Evolutionary conservation across 1,139 yeast species (phyloP), one percentile per base, ranked within the genome.

Genomic region (Pichia sp.): DNA sequence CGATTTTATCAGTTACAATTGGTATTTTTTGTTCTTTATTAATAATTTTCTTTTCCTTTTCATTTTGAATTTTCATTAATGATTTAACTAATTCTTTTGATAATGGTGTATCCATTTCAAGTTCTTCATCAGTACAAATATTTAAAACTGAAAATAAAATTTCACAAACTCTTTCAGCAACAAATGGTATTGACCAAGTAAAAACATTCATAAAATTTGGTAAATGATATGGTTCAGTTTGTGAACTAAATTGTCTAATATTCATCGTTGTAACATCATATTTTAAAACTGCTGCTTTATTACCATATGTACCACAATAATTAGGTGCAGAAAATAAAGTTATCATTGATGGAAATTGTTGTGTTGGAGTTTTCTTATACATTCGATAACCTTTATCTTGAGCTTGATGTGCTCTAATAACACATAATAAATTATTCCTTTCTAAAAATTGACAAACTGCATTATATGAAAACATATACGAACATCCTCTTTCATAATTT

Each of bases 161-260:
- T 63, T 92, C 97, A 25, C 96, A 87, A 51, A 90, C 84, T 58
- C 89, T 80, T 68, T 92, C 97, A n/a, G 97, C 97, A 38, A 92
- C 97, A 72, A 92, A 92, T 7, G 98, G 98, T 53, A 92, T 72
- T 3, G 96, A 87, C 98, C 98, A 92, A 5, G 96, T 86, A 66
- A 92, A 92, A 6, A 90, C 96, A 66, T 92, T 97, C 96, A 90
- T 89, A 60, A 90, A 88, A 66, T 90, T 90, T 4, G 98, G 98
- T 57, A 92, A 73, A 92, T 96, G 90, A 68, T 92, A 92, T 1
- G 98, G 98, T 67, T 92, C 97, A 7, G 96, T 96, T 38, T 92
- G 83, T 60, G 85, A 72, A 65, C 89, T 89, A 70, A 92, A 92
- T 68, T 92, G 98, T 53, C 97, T 78, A 55, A 92, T 92, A 66